These are phyloP conservation scores for Saccharata proteae DNA, from an alignment of 2,329 filamentous ascomycete genomes.

Conservation along the genomic window DNA sequence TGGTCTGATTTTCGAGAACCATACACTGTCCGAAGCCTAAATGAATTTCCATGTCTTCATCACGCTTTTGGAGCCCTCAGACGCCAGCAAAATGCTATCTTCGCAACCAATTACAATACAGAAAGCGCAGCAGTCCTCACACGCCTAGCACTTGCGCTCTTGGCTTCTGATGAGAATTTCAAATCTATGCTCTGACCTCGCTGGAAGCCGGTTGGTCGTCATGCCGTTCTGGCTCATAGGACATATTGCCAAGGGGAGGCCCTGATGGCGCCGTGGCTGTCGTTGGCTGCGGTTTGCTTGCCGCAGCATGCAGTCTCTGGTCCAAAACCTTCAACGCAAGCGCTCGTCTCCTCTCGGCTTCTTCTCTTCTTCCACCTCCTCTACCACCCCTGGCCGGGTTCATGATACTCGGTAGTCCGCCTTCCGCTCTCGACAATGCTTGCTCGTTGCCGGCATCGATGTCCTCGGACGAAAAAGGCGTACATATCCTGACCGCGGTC, in stretches of 20 bases:
- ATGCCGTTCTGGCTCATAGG: constrained; percentile 28
- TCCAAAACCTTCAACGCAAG: constrained; percentile 85
- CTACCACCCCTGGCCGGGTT: constrained; percentile 34
- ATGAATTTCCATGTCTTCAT: too few relatives aligned
- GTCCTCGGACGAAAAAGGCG: constrained; percentile 73
- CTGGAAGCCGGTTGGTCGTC: constrained; percentile 13
- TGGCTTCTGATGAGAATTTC: too few relatives aligned
- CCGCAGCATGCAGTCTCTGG: constrained; percentile 79
- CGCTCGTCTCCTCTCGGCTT: constrained; percentile 80
- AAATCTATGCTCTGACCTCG: neutral
- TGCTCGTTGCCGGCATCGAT: constrained; percentile 61
- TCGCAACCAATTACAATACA: too few relatives aligned
- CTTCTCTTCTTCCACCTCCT: constrained; percentile 59
- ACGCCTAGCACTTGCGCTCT: too few relatives aligned
- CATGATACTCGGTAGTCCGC: constrained; percentile 47
- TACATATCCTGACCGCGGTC: constrained; percentile 65
- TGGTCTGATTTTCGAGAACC: too few relatives aligned
- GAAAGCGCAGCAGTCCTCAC: too few relatives aligned
- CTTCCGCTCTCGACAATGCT: constrained; percentile 52
- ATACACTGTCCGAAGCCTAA: too few relatives aligned
- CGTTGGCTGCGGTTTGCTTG: constrained; percentile 29
- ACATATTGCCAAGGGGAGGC: constrained; percentile 26
- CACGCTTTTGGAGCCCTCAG: too few relatives aligned
- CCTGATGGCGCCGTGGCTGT: constrained; percentile 30
- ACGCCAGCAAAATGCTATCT: too few relatives aligned